Evolutionary conservation across 2,329 filamentous ascomycete species (phyloP).

Genomic region (Talaromyces atroroseus): DNA sequence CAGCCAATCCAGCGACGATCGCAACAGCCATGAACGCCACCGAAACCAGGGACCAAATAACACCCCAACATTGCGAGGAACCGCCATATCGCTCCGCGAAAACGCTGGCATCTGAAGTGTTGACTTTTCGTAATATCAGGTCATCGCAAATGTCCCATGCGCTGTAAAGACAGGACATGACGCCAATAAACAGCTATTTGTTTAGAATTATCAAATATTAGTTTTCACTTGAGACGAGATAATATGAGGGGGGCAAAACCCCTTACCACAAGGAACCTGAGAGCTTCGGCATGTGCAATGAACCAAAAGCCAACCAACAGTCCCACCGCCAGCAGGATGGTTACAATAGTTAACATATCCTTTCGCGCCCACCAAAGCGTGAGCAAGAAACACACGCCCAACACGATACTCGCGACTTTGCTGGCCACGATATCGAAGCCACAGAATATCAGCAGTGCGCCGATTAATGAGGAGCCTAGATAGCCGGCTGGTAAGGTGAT

Average conservation of each 20-base stretch:
- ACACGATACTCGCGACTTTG: constrained; percentile 69
- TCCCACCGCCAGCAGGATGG: constrained; percentile 64
- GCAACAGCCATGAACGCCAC: constrained; percentile 65
- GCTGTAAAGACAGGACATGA: constrained; percentile 75
- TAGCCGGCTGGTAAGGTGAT: constrained; percentile 74
- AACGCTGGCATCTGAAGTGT: constrained; percentile 71
- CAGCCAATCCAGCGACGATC: constrained; percentile 71
- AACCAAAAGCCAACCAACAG: constrained; percentile 73
- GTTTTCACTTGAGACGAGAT: background rate
- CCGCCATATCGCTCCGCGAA: constrained; percentile 74
- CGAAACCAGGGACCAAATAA: constrained; percentile 71
- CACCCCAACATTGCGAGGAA: constrained; percentile 74
- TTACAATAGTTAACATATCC: constrained; percentile 71
- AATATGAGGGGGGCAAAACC: constrained; percentile 1
- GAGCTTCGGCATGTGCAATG: constrained; percentile 66
- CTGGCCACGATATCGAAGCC: constrained; percentile 76
- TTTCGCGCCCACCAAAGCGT: constrained; percentile 75
- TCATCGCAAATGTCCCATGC: constrained; percentile 86
- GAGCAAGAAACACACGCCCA: constrained; percentile 70
- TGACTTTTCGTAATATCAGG: constrained; percentile 72
- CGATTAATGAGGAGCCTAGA: constrained; percentile 69
- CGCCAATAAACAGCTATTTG: constrained; percentile 65
- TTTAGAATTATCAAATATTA: constrained; percentile 11
- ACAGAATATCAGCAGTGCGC: constrained; percentile 70
- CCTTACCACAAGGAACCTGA: constrained; percentile 64